These are phyloP conservation scores for Fusarium penzigii DNA, from an alignment of 2,329 filamentous ascomycete genomes.

Conservation along the genomic window DNA sequence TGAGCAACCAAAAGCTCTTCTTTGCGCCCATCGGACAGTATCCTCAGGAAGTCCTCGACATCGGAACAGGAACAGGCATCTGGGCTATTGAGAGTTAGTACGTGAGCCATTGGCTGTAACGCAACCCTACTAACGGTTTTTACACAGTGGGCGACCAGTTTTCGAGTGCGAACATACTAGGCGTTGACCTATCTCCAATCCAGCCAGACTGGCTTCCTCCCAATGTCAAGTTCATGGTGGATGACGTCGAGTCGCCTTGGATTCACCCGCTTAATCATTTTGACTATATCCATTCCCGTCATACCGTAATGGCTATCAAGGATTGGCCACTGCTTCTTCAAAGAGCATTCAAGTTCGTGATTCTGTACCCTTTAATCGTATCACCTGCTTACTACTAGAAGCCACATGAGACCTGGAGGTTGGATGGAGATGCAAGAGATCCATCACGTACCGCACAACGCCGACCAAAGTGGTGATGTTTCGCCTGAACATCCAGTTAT, in stretches of 20 bases:
- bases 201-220: slow-evolving; percentile 54
- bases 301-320: slow-evolving; percentile 56
- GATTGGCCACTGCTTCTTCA: slow-evolving; percentile 54
- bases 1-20: slow-evolving; percentile 50
- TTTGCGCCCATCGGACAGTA: slow-evolving; percentile 51
- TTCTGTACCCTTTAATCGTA: neutral
- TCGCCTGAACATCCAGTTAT: slow-evolving; percentile 42
- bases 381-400: slow-evolving; percentile 19
- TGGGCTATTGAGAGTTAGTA: slow-evolving; percentile 57
- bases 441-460: slow-evolving; percentile 48
- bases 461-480: slow-evolving; percentile 41
- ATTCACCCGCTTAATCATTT: slow-evolving; percentile 55
- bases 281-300: slow-evolving; percentile 62
- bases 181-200: slow-evolving; percentile 50
- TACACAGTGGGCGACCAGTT: slow-evolving; percentile 47
- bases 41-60: slow-evolving; percentile 54
- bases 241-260: slow-evolving; percentile 60
- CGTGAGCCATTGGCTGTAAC: neutral
- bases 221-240: slow-evolving; percentile 57
- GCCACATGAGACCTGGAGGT: slow-evolving; percentile 54
- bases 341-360: slow-evolving; percentile 25
- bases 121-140: slow-evolving; percentile 7
- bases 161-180: slow-evolving; percentile 44
- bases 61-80: slow-evolving; percentile 60
- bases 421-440: slow-evolving; percentile 60